These are phyloP conservation scores for Nothophoma quercina DNA, from an alignment of 2,329 filamentous ascomycete species.

Conservation along the genomic window DNA sequence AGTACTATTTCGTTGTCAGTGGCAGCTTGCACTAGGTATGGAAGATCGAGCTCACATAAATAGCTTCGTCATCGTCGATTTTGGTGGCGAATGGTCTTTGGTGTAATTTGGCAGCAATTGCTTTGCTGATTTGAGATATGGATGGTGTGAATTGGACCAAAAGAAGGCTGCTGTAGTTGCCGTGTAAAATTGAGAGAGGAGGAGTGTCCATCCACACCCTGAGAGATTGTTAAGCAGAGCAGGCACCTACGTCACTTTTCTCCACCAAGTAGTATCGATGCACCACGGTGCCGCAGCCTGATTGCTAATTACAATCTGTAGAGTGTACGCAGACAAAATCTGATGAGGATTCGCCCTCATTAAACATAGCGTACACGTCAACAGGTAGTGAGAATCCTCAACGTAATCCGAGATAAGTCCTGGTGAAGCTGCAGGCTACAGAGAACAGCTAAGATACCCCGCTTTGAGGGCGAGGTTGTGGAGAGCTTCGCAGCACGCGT, in stretches of 20 bases:
- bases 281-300: neutral
- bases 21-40: neutral
- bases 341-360: neutral
- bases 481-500: neutral
- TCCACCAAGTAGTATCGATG: neutral
- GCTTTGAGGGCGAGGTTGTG: neutral
- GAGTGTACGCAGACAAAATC: neutral
- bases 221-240: slow-evolving; percentile 10
- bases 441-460: neutral
- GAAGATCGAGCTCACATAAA: slow-evolving; percentile 30
- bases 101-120: neutral
- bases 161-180: neutral
- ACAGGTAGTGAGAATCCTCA: neutral
- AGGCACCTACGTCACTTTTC: slow-evolving; percentile 17
- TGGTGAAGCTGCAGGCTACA: neutral
- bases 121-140: neutral
- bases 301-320: neutral
- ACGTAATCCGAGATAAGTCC: neutral
- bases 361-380: neutral
- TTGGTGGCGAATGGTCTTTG: neutral
- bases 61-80: slow-evolving; percentile 34
- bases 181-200: neutral
- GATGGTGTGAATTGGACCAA: neutral
- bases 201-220: neutral
- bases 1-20: slow-evolving; percentile 26